Conservation (phyloP, 495 filamentous ascomycete genomes). For the Tuber brumale region DNA sequence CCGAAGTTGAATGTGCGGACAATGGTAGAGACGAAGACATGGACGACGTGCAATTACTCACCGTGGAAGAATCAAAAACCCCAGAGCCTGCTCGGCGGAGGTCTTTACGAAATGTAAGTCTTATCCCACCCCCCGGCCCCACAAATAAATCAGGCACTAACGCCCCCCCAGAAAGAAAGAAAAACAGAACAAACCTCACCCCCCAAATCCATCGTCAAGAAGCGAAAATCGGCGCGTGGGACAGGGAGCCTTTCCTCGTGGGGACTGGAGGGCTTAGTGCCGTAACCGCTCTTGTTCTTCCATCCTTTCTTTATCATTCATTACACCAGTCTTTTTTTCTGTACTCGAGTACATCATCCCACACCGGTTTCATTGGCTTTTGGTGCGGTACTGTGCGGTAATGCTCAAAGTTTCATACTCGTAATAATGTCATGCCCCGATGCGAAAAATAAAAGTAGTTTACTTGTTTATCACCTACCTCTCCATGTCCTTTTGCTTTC, state of each 20-base stretch:
- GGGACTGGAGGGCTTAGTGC: neutral
- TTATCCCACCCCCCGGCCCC: neutral
- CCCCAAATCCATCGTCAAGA: neutral
- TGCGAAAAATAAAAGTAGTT: neutral
- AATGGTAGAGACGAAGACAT: slow-evolving; percentile 12
- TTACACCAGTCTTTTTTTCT: neutral
- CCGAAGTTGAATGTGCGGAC: slow-evolving; percentile 8
- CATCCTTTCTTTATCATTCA: neutral
- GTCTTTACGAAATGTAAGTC: neutral
- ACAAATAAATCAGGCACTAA: neutral
- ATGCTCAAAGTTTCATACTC: neutral
- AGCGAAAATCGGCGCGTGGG: neutral
- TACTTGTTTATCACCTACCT: neutral
- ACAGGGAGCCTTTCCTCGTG: neutral
- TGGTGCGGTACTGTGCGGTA: neutral
- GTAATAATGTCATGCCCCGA: neutral
- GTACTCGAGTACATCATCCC: neutral
- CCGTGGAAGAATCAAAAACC: neutral
- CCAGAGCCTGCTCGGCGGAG: neutral
- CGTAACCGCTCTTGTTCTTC: neutral
- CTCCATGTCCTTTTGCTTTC: neutral
- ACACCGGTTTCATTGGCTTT: neutral
- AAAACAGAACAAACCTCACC: neutral
- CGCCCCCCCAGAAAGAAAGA: neutral
- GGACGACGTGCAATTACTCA: neutral